Base-by-base conservation (phyloP, 768 basidiomycete genomes). In the Mycena olivaceomarginata region DNA sequence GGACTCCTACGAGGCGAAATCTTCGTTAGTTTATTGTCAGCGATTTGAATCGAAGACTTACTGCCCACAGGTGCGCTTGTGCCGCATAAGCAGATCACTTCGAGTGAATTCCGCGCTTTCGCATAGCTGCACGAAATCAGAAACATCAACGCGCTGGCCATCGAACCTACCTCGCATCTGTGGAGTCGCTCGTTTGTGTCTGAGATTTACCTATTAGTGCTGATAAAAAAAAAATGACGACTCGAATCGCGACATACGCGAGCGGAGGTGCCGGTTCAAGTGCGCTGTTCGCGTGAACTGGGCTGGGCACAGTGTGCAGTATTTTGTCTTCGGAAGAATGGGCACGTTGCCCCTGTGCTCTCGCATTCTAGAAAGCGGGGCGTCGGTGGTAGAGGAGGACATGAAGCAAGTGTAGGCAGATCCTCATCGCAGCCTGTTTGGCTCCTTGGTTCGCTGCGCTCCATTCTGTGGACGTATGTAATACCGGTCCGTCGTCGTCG, bases 211-310 rank as follows among this genome's bases (percentile, higher is more conserved):
- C 41, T 72, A 75, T 76, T 57, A 76, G 60, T 40, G 31, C 16
- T 22, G 46, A 25, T 40, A n/a, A 22, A 63, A 3, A 4, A 22
- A 63, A 3, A 4, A 9, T n/a, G 40, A 3, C 4, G 1, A 12
- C 31, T 31, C 31, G 67, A 67, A 16, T 37, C 22, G 20, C 37
- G 12, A 87, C 93, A 70, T 82, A 94, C 94, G 94, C 77, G 93
- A 94, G 60, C 93, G 92, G 70, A 94, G 82, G 81, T 95, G 94
- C 18, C 94, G 90, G 83, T 94, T 94, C 64, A 95, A 88, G 83
- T 95, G 94, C 0, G 94, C 94, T 0, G 92, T 94, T 51, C 94
- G 88, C 5, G 94, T 94, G 82, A 94, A 95, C 81, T 93, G 94
- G 4, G 94, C 93, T 0, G 93, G 93, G 79, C 94, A 95, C 45